Percentiles rank a stretch among this genome's conserved stretches.
phyloP scores from a whole-genome alignment of 495 filamentous ascomycete species.

The Cladorrhinum samala region DNA sequence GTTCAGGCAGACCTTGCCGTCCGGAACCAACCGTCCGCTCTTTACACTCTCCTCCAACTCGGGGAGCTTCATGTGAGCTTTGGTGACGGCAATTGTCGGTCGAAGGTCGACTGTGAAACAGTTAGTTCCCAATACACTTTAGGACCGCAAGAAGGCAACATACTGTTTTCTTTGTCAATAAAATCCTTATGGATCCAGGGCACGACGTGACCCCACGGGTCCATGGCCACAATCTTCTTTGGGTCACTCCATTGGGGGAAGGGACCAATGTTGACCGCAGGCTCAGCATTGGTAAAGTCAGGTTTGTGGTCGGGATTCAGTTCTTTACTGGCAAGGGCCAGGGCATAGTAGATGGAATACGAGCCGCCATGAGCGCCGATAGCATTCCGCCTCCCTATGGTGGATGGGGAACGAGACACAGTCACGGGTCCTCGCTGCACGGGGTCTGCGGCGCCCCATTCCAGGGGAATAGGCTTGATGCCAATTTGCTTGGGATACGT shows the following conservation, averaged over 20 bases:
- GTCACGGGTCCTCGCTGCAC: constrained; percentile 78
- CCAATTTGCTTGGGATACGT: constrained; percentile 93
- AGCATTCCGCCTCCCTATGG: constrained; percentile 80
- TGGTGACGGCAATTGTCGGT: constrained; percentile 89
- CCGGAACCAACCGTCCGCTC: constrained; percentile 70
- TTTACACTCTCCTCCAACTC: constrained; percentile 86
- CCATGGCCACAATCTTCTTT: constrained; percentile 97
- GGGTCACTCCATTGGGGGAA: constrained; percentile 86
- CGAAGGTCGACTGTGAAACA: constrained; percentile 67
- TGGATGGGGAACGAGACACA: constrained; percentile 68
- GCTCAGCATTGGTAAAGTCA: constrained; percentile 92
- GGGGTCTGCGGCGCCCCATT: constrained; percentile 80
- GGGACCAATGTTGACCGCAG: constrained; percentile 78
- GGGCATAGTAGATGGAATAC: constrained; percentile 94
- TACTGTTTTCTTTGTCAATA: constrained; percentile 59
- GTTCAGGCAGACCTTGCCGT: constrained; percentile 88
- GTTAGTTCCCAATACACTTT: background rate
- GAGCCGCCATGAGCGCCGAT: constrained; percentile 86
- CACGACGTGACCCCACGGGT: constrained; percentile 84
- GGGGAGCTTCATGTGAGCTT: constrained; percentile 93
- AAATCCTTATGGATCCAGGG: constrained; percentile 71
- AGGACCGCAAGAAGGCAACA: background rate
- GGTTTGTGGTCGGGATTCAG: constrained; percentile 75
- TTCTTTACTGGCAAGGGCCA: constrained; percentile 87
- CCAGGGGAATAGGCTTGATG: constrained; percentile 80